Base-by-base conservation (phyloP, 2,329 filamentous ascomycete species). In the Aschersonia sp. region DNA sequence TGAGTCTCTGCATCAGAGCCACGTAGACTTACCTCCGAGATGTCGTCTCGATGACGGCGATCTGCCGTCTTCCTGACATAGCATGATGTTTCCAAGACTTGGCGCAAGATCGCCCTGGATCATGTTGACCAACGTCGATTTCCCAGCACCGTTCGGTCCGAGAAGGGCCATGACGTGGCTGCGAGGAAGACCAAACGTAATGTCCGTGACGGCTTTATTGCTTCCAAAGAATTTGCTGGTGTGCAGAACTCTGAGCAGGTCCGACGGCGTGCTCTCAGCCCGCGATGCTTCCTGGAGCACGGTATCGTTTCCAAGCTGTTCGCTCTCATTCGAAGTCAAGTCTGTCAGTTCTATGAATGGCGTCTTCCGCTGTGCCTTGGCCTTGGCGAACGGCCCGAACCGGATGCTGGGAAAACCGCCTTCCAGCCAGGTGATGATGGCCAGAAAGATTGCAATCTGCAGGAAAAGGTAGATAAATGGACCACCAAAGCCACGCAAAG, bases 121-220 rank as follows among this genome's bases (percentile, higher is more conserved):
- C 45, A 94, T 68, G 6, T 80, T 84, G 56, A 94, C 90, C 1
- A 83, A 88, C 0, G 86, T 92, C 0, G 81, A 85, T 58, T 95
- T 94, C 46, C 87, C 87, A 1, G 87, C 87, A 10, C 87, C 87
- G 58, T 94, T 94, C 5, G 87, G 86, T 0, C 87, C 87, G 2
- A 94, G 73, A 0, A 94, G 71, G 0, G 86, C 86, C 60, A 90
- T 90, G 0, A 90, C 83, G 59, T 92, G 81, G 47, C 83, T 80
- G 48, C 75, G 75, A 9, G 76, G 73, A 8, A 94, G 80, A 14
- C 82, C 81, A 54, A 94, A 90, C 0, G 82, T 84, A 30, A 89
- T 76, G 56, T 94, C 83, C 53, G 90, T 79, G 10, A 94, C 85
- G 5, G 85, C 87, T 4, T 79, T 74, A 53, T 81, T 80, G 48